Base-by-base conservation (phyloP, 495 filamentous ascomycete species). In the Paragyromitra xinjiangensis region DNA sequence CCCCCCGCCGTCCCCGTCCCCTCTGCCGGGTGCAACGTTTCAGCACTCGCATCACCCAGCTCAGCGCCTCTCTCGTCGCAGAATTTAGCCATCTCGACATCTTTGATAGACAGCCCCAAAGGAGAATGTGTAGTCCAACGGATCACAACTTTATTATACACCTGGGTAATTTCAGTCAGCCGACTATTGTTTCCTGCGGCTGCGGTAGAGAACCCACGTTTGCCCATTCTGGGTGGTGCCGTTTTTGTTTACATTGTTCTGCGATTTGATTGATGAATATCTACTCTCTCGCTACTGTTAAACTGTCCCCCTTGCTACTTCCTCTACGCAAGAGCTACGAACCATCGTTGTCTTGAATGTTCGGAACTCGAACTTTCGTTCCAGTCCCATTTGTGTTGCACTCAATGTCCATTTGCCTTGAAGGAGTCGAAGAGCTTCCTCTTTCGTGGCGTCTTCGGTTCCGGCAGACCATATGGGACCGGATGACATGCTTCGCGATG, bases 111-210 rank as follows among this genome's bases (percentile, higher is more conserved):
- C n/a, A 94, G 85, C n/a, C 92, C 92, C 24, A 86, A 85, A 8
- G 91, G 91, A 56, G 85, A 85, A 83, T 94, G 92, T 19, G 92
- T 94, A 11, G 91, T 94, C 92, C 91, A 94, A 51, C 89, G 86
- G 68, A 92, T 89, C 78, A 86, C 86, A 16, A 86, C 86, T 37
- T 84, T 88, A 76, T 90, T 90, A 83, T 88, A 91, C 6, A 88
- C 85, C 89, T 91, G 48, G n/a, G 48, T 14, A 5, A 55, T 37
- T 45, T 14, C 19, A 19, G 22, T 26, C 16, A 45, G 24, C n/a
- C 14, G 29, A n/a, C 26, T 56, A 22, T 37, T 50, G 65, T 65
- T 55, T 55, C 39, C 7, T 29, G 34, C 40, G 19, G 48, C 6
- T 11, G n/a, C 8, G 12, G 5, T 7, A 39, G 16, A 2, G 34